Conservation (phyloP, 495 filamentous ascomycete species). For the Podospora tetraspora region DNA sequence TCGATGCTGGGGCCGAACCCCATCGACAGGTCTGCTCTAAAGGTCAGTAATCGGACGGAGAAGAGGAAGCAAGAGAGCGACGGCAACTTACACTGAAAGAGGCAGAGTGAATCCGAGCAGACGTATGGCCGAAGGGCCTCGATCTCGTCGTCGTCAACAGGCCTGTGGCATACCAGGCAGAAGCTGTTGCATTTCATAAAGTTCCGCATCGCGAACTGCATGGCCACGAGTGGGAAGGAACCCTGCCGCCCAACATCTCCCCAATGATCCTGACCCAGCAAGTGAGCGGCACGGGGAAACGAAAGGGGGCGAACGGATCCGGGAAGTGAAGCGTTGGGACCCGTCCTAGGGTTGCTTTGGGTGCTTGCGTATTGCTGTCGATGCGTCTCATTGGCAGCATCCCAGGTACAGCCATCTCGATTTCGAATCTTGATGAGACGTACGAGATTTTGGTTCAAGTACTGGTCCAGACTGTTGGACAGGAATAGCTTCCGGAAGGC, state of each 20-base stretch:
- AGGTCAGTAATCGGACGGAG: neutral
- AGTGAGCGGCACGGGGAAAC: neutral
- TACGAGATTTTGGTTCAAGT: slow-evolving; percentile 65
- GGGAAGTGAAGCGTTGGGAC: neutral
- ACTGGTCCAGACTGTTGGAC: slow-evolving; percentile 62
- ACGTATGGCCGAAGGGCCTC: slow-evolving; percentile 92
- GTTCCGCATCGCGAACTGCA: slow-evolving; percentile 76
- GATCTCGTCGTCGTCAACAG: slow-evolving; percentile 57
- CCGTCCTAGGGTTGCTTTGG: neutral
- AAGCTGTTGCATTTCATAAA: slow-evolving; percentile 81
- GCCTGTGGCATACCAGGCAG: slow-evolving; percentile 80
- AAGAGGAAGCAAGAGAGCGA: neutral
- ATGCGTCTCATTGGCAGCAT: slow-evolving; percentile 58
- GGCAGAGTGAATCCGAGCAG: slow-evolving; percentile 71
- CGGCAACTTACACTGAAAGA: slow-evolving; percentile 61
- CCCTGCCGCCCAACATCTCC: slow-evolving; percentile 20
- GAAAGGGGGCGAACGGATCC: neutral
- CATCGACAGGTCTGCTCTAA: slow-evolving; percentile 58
- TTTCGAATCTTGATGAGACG: slow-evolving; percentile 57
- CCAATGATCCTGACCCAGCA: slow-evolving; percentile 51
- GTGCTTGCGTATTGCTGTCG: slow-evolving; percentile 17
- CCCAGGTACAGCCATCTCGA: slow-evolving; percentile 55
- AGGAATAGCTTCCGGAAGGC: slow-evolving; percentile 58
- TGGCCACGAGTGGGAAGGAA: slow-evolving; percentile 63
- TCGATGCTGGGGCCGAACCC: slow-evolving; percentile 83